phyloP scores from a whole-genome alignment of 2,329 filamentous ascomycete species.

The Geosmithia putterillii region DNA sequence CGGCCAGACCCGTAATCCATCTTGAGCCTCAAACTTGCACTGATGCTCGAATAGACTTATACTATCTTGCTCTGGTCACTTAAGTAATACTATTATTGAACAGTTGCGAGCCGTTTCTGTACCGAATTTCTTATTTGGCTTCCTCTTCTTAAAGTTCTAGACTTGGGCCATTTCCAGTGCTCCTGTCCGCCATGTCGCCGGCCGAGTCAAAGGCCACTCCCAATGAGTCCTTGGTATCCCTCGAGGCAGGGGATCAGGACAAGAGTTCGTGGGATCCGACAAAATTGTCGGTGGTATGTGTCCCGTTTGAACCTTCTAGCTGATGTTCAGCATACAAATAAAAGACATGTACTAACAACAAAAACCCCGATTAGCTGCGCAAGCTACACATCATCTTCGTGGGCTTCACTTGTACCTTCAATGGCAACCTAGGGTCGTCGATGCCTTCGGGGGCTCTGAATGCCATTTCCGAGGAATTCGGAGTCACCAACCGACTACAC shows the following conservation, averaged over 20 bases:
- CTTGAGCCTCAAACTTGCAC: too few species aligned
- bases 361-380: conserved; percentile 7
- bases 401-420: conserved; percentile 22
- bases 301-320: neutral
- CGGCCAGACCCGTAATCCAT: too few species aligned
- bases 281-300: conserved; percentile 14
- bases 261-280: conserved; percentile 11
- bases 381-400: conserved; percentile 20
- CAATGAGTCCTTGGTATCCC: neutral
- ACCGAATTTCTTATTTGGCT: too few species aligned
- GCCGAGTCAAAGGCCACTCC: neutral
- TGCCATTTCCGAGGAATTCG: conserved; percentile 16
- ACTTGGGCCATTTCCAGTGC: too few species aligned
- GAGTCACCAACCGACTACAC: conserved; percentile 11
- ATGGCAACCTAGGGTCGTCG: conserved; percentile 21
- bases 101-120: too few species aligned
- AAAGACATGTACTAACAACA: neutral
- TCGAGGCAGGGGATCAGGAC: neutral
- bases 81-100: too few species aligned
- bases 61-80: too few species aligned
- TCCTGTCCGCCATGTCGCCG: neutral
- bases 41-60: too few species aligned
- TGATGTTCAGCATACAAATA: neutral
- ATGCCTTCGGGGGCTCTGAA: conserved; percentile 22
- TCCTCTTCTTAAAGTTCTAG: too few species aligned